Evolutionary conservation across 148 eudicot genomes (phyloP).

Genomic region (Bassia scoparia): DNA sequence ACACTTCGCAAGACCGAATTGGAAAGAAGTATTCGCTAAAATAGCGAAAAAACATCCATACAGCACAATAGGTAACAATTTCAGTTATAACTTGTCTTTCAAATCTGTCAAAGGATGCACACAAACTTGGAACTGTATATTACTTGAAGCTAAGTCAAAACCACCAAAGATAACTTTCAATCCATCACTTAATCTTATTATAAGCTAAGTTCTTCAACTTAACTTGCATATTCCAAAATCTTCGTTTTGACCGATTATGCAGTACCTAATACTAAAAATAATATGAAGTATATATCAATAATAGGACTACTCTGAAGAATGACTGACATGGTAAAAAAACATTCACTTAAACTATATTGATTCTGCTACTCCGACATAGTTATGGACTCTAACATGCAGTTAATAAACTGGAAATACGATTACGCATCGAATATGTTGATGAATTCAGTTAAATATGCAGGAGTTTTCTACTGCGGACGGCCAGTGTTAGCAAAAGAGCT

Average conservation of each 20-base stretch:
- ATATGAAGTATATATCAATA: not conserved
- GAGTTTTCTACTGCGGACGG: slow-evolving; percentile 89
- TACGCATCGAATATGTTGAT: too few species aligned
- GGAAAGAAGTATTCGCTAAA: slow-evolving; percentile 83
- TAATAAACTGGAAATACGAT: too few species aligned
- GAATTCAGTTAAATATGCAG: slow-evolving; percentile 38
- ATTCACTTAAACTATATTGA: not conserved
- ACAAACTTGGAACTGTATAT: not conserved
- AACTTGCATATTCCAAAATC: slow-evolving; percentile 5
- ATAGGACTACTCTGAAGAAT: not conserved
- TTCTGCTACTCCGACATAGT: too few species aligned
- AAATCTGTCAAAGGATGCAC: not conserved
- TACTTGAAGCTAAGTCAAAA: slow-evolving; percentile 21
- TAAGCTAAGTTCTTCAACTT: slow-evolving; percentile 4
- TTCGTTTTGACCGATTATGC: slow-evolving; percentile 3
- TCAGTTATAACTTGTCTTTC: slow-evolving; percentile 9
- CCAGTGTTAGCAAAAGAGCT: slow-evolving; percentile 77
- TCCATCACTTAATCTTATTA: slow-evolving; percentile 12
- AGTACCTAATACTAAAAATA: not conserved
- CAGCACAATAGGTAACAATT: slow-evolving; percentile 70
- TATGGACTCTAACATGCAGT: too few species aligned
- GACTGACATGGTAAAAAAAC: not conserved
- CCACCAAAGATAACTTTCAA: slow-evolving; percentile 15
- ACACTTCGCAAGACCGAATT: slow-evolving; percentile 94
- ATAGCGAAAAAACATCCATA: slow-evolving; percentile 72